These are phyloP conservation scores for Zoysia japonica DNA, from an alignment of 176 grass and related monocot genomes.

Conservation along the genomic window DNA sequence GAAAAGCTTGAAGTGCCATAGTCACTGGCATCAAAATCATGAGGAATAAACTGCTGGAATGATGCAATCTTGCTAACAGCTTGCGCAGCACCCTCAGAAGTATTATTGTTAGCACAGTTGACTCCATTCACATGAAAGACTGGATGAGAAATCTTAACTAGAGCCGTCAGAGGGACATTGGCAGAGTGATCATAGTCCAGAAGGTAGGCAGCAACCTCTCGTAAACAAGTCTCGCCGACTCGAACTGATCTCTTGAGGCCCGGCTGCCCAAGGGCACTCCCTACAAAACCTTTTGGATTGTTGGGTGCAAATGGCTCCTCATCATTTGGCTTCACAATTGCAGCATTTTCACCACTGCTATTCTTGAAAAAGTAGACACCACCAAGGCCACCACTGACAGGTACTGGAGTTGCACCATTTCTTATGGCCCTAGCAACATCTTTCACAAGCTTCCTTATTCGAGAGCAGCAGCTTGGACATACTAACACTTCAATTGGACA, in stretches of 20 bases:
- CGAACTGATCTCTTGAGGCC: constrained; percentile 77
- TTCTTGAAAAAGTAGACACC: constrained; percentile 78
- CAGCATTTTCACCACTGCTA: constrained; percentile 63
- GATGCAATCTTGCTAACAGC: constrained; percentile 80
- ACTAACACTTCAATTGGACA: constrained; percentile 65
- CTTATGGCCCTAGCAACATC: constrained; percentile 69
- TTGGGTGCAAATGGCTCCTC: constrained; percentile 87
- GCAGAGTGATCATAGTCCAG: constrained; percentile 65
- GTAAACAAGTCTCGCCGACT: constrained; percentile 69
- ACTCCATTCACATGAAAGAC: constrained; percentile 63
- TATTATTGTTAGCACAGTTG: constrained; percentile 31
- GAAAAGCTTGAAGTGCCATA: constrained; percentile 75
- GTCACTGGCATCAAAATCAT: constrained; percentile 87
- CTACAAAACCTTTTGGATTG: constrained; percentile 79
- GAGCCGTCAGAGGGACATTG: constrained; percentile 68
- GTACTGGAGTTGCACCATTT: constrained; percentile 56
- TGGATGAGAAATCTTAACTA: constrained; percentile 72
- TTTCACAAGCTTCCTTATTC: constrained; percentile 64
- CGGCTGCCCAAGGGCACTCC: constrained; percentile 75
- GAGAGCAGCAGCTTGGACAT: constrained; percentile 44
- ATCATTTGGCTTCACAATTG: constrained; percentile 81
- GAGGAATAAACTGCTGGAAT: constrained; percentile 70
- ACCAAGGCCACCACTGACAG: constrained; percentile 64
- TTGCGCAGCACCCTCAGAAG: constrained; percentile 25
- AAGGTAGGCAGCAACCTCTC: constrained; percentile 80